phyloP scores from a whole-genome alignment of 148 eudicot genomes.

The Arctostaphylos glauca region DNA sequence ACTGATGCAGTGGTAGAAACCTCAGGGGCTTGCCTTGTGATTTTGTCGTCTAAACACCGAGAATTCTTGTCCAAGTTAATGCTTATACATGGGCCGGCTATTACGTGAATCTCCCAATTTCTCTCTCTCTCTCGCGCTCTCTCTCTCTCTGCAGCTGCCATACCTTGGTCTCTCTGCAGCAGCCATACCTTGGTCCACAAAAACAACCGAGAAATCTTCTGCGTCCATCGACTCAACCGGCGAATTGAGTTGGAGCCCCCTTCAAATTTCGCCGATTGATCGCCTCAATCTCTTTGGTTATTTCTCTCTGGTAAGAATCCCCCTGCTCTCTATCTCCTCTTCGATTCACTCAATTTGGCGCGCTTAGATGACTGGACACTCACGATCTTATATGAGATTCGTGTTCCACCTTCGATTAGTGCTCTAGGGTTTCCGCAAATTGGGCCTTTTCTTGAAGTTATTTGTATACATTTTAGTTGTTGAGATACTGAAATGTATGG shows the following conservation, averaged over 20 bases:
- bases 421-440: neutral
- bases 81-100: neutral
- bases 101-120: neutral
- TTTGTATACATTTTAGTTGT: neutral
- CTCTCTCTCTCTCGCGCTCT: neutral
- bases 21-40: neutral
- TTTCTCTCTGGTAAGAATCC: conserved; percentile 32
- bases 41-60: neutral
- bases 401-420: conserved; percentile 1
- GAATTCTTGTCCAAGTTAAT: neutral
- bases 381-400: neutral
- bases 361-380: neutral
- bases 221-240: neutral
- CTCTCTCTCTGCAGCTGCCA: neutral
- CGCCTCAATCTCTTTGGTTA: conserved; percentile 12
- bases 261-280: neutral
- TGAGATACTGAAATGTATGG: too few species aligned
- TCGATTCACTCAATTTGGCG: neutral
- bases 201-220: neutral
- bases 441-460: neutral
- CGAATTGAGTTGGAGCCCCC: neutral
- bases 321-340: neutral
- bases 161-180: neutral
- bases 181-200: neutral
- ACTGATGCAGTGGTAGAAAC: neutral